Conservation (phyloP, 306 rosid species). For the Cucumis hystrix region DNA sequence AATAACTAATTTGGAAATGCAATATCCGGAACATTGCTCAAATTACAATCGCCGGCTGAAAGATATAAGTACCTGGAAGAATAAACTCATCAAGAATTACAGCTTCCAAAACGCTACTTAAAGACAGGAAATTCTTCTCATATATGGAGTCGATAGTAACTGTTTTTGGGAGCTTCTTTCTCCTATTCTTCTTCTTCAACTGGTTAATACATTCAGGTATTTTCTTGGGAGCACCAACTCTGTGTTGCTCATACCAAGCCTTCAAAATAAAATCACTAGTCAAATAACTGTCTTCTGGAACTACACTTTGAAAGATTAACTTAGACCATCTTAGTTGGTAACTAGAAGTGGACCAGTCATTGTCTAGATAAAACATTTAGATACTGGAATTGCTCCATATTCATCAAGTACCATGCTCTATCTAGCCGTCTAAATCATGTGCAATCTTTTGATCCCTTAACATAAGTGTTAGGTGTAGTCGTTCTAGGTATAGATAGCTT, state of each 20-base stretch:
- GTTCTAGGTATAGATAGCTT: not conserved
- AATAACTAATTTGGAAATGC: not conserved
- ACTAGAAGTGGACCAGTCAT: not conserved
- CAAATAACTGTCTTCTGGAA: not conserved
- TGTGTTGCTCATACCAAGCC: constrained; percentile 74
- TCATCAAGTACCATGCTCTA: not conserved
- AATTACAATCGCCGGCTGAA: not conserved
- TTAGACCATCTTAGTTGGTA: not conserved
- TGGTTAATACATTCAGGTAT: constrained; percentile 44
- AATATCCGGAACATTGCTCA: not conserved
- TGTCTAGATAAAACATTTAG: not conserved
- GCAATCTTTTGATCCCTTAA: not conserved
- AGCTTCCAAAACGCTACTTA: constrained; percentile 59
- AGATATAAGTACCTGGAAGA: constrained; percentile 56
- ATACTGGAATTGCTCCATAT: not conserved
- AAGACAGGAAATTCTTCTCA: constrained; percentile 64
- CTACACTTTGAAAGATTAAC: not conserved
- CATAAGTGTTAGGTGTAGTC: not conserved
- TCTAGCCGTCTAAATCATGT: not conserved
- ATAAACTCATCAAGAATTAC: constrained; percentile 53
- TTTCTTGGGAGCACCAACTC: constrained; percentile 61
- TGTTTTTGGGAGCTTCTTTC: constrained; percentile 64
- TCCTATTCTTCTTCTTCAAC: constrained; percentile 35
- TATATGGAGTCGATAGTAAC: constrained; percentile 70
- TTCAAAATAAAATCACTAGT: constrained; percentile 18